Evolutionary conservation across 306 rosid species (phyloP), one percentile per base, ranked within the genome.

Genomic region (Potentilla sterilis): DNA sequence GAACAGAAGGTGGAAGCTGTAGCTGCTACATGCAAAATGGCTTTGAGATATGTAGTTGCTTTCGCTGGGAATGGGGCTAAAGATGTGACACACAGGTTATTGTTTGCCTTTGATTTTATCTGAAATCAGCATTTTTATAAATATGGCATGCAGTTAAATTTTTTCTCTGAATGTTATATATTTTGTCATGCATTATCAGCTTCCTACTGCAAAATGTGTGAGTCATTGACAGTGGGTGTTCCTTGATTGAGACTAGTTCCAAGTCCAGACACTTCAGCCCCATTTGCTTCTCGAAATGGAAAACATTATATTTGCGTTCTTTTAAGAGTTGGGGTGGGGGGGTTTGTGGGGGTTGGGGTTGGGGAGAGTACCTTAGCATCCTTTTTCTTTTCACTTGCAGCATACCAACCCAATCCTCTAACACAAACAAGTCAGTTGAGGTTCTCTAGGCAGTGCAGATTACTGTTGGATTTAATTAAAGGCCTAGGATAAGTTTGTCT

Each of bases 1-100:
- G 98, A 92, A 79, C 84, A 82, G 80, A 90, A 87, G 81, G 97
- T 92, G 51, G 98, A 95, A 89, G 90, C 89, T 64, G 78, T 89
- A 85, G 90, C 84, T 75, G 90, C 93, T 71, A 91, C 98, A 46
- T 95, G 96, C 87, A 95, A 89, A 86, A 81, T 73, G 18, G 78
- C 97, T 80, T 83, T 92, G 89, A 87, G 97, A 90, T 95, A 95
- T 79, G 97, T 89, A 75, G 89, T 92, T 75, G 98, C 97, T 67
- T 95, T 95, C 82, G 90, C 95, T 43, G 98, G 98, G 81, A 87
- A 85, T 69, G 98, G 98, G 38, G 97, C 96, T 71, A 95, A 95
- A 89, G 98, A 95, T 57, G 96, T 95, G 86, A 95, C 98, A 44
- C 91, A 93, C 90, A 95, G 97, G 98, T 95, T 69, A 80, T 79